These are phyloP conservation scores for Porpolomopsis calyptriformis DNA, from an alignment of 768 basidiomycete species.

Conservation along the genomic window DNA sequence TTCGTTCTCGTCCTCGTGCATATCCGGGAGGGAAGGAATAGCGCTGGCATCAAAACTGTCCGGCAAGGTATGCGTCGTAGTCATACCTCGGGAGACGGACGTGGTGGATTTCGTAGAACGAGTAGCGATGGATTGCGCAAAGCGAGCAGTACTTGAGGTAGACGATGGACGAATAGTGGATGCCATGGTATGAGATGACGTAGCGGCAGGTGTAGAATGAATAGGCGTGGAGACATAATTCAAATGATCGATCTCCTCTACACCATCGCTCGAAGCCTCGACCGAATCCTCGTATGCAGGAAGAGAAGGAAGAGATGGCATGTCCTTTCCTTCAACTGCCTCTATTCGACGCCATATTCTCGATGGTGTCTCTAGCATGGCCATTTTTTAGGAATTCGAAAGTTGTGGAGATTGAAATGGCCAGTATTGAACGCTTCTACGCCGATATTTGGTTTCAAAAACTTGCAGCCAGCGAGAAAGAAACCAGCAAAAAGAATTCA, in stretches of 20 bases:
- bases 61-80: conserved; percentile 22
- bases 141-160: conserved; percentile 39
- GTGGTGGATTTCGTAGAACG: conserved; percentile 42
- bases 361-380: conserved; percentile 69
- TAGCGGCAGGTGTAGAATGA: conserved; percentile 55
- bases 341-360: conserved; percentile 79
- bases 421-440: too few species aligned
- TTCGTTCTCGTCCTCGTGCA: conserved; percentile 23
- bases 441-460: too few species aligned
- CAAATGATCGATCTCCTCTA: conserved; percentile 26
- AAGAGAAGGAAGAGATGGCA: conserved; percentile 74
- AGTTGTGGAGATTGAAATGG: too few species aligned
- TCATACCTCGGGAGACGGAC: conserved; percentile 17
- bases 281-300: conserved; percentile 60
- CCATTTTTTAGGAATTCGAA: conserved; percentile 7
- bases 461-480: too few species aligned
- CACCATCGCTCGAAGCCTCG: conserved; percentile 20
- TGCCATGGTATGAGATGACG: conserved; percentile 33
- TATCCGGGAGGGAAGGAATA: conserved; percentile 43
- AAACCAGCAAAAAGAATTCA: too few species aligned
- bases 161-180: conserved; percentile 38
- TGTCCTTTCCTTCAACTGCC: conserved; percentile 59
- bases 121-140: conserved; percentile 37
- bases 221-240: conserved; percentile 39
- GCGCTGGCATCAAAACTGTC: conserved; percentile 53